Base-by-base conservation (phyloP, 257 asterid species). In the Solanum dulcamara region DNA sequence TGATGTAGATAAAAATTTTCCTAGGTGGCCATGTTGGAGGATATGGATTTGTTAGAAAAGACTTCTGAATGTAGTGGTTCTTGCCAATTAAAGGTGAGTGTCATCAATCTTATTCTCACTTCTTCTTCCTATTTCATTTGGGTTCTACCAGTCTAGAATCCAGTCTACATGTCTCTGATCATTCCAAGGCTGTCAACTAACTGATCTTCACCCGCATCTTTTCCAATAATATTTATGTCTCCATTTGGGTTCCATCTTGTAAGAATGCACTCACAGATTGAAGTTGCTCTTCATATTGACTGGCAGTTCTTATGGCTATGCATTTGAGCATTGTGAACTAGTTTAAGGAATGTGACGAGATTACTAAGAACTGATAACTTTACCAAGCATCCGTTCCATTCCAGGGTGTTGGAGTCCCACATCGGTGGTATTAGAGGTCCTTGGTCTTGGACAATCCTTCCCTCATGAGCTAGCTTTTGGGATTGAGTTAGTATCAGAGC, bases 21-120 rank as follows among this genome's bases (percentile, higher is more conserved):
- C 86, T 86, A 95, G 98, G 90, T 71, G 86, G 88, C 46, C 86
- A 74, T 89, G 88, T 86, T 90, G 77, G 87, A 90, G 86, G 91
- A 89, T 84, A 83, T 84, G 55, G 86, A 81, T 80, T 83, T 68
- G n/a, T 71, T 81, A 51, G 92, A 86, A 32, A 89, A 89, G 44
- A 85, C 89, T 79, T 90, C 94, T 70, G 80, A 87, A 37, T 93
- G 92, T 87, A 93, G 97, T 91, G 79, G 85, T 64, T 85, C 92
- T 85, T 95, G 97, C 91, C 85, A 92, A 88, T 91, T 92, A 88
- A 93, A 94, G 97, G 98, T 92, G 88, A 88, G 90, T 86, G 81
- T 83, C 50, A 80, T 79, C 28, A 42, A 77, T 28, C 30, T 77
- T 77, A 77, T 26, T 46, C 60, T 28, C 60, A 26, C 40, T 46